Percentiles rank a stretch among this genome's conserved stretches.
These are phyloP conservation scores for Rhododendron molle DNA, from an alignment of 148 eudicot genomes.

Conservation along the genomic window DNA sequence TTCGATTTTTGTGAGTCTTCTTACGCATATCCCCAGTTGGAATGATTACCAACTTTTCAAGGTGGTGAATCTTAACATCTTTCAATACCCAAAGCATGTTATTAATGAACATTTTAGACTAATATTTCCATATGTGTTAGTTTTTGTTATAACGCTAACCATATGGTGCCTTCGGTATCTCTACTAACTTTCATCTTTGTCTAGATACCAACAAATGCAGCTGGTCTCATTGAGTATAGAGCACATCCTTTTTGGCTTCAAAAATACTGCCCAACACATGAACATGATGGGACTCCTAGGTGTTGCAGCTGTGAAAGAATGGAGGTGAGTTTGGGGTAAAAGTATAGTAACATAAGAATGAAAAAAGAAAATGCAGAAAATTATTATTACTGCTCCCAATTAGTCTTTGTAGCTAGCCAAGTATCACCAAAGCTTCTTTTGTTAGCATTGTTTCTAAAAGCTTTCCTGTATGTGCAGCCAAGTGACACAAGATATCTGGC, in stretches of 20 bases:
- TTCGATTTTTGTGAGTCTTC: neutral
- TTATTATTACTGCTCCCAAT: neutral
- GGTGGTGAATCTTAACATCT: neutral
- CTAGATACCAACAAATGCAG: conserved; percentile 80
- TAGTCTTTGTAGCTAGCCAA: neutral
- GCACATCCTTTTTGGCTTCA: conserved; percentile 98
- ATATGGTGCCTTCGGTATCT: neutral
- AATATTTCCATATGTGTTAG: too few species aligned
- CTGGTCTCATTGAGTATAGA: conserved; percentile 89
- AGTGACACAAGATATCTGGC: conserved; percentile 60
- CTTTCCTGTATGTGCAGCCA: conserved; percentile 43
- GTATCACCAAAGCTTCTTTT: neutral
- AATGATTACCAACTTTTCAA: neutral
- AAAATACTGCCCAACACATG: conserved; percentile 94
- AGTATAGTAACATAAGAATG: neutral
- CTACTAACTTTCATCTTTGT: neutral
- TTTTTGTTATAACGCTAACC: neutral
- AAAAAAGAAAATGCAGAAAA: neutral
- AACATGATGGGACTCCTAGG: conserved; percentile 78
- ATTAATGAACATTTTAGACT: neutral
- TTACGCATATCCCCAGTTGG: neutral
- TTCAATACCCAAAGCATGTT: neutral
- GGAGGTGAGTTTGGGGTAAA: conserved; percentile 59
- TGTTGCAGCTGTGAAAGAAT: conserved; percentile 99
- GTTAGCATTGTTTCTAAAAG: neutral